Base-by-base conservation (phyloP, 345 rosid species). In the Gynandropsis gynandra region DNA sequence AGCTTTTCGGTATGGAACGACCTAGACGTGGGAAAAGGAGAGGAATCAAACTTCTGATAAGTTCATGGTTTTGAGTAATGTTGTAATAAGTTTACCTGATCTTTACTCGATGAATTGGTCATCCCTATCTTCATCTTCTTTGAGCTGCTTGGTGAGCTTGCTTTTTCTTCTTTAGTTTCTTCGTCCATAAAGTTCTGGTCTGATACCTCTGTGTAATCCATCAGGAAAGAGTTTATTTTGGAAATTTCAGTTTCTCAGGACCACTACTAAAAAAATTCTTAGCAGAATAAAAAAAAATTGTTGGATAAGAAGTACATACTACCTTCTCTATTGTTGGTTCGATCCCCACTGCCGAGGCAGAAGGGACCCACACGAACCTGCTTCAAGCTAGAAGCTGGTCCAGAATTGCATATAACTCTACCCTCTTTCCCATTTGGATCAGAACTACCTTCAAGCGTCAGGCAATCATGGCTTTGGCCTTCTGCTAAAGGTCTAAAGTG, bases 131-230 rank as follows among this genome's bases (percentile, higher is more conserved):
- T 80, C 61, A 66, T 58, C 73, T 71, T 76, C 37, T 72, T 74
- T 19, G 77, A 61, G 58, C 65, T 46, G 64, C 78, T 42, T 1
- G 7, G 29, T 9, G 62, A 66, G 52, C 62, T 54, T 37, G 51
- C 62, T 32, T 63, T 69, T 63, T 57, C 73, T 10, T 47, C 65
- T 69, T 70, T 50, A 9, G 58, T 47, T 42, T 65, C 80, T 61
- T 81, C 87, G 29, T 82, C 83, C 6, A 64, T 75, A 59, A 90
- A 90, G 72, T 90, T 90, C 76, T 90, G 98, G 65, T 79, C 96
- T 0, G 95, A 78, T 54, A 73, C 76, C 72, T 90, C 98, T 83
- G 67, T 69, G 73, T 63, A 16, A 59, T 24, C 57, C 59, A 68
- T 51, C 12, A 16, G 12, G 10, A 57, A 5, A 64, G n/a, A 42